These are phyloP conservation scores for Dioscorea cayenensis DNA, from an alignment of 116 monocot species.

Conservation along the genomic window DNA sequence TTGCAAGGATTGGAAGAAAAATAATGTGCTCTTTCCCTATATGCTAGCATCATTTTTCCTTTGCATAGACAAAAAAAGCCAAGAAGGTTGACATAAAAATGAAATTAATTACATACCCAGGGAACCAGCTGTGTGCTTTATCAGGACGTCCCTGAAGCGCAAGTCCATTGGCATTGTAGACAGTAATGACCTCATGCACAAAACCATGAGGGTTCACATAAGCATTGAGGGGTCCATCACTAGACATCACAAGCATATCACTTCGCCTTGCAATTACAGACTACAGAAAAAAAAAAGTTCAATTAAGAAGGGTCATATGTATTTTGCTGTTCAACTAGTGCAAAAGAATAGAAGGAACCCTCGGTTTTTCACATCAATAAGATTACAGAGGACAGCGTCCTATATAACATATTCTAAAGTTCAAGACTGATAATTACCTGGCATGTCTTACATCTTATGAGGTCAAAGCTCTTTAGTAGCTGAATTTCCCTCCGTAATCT, in stretches of 20 bases:
- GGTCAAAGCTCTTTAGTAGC: conserved; percentile 72
- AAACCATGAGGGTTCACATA: conserved; percentile 84
- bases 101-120: conserved; percentile 60
- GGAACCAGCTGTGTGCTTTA: conserved; percentile 95
- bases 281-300: conserved; percentile 27
- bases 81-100: neutral
- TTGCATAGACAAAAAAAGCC: neutral
- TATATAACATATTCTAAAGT: neutral
- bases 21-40: no score
- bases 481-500: conserved; percentile 81
- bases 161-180: conserved; percentile 55
- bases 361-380: neutral
- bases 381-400: neutral
- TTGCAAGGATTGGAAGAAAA: no score
- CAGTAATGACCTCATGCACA: conserved; percentile 84
- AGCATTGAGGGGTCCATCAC: conserved; percentile 91
- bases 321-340: neutral
- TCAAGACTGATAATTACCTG: conserved; percentile 27
- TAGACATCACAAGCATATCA: conserved; percentile 97
- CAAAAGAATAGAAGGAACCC: neutral
- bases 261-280: conserved; percentile 77
- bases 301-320: neutral
- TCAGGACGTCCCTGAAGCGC: conserved; percentile 47
- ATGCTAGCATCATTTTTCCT: no score
- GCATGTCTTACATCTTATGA: conserved; percentile 71